Conservation (phyloP, 257 asterid genomes). For the Scutellaria galericulata region DNA sequence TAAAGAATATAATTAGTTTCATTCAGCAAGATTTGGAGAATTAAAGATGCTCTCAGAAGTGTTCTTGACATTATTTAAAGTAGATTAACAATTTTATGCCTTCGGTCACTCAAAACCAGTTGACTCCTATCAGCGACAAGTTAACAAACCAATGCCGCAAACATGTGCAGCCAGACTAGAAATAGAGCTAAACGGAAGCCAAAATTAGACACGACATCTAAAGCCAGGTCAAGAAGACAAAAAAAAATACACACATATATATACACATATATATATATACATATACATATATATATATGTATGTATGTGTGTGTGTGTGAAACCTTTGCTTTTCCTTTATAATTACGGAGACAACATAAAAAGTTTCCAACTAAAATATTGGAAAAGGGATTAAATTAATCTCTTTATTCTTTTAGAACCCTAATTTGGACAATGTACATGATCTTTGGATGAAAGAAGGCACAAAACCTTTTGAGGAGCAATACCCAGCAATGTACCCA, state of each 20-base stretch:
- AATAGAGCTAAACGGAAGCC: neutral
- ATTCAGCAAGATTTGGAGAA: conserved; percentile 2
- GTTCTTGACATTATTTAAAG: no score
- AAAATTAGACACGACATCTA: neutral
- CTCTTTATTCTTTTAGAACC: conserved; percentile 8
- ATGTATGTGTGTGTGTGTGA: neutral
- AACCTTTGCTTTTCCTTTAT: neutral
- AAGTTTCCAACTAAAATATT: conserved; percentile 1
- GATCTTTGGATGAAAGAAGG: conserved; percentile 26
- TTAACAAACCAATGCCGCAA: neutral
- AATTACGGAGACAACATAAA: neutral
- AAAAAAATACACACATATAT: neutral
- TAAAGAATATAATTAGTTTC: conserved; percentile 1
- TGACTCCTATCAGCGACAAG: no score
- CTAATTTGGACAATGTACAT: conserved; percentile 16
- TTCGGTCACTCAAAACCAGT: no score
- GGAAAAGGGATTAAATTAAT: neutral
- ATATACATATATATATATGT: no score
- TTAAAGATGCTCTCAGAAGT: neutral
- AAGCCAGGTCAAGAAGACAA: conserved; percentile 7
- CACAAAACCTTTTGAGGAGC: conserved; percentile 83
- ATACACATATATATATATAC: no score
- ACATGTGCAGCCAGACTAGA: conserved; percentile 11
- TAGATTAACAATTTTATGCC: no score
- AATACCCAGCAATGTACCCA: conserved; percentile 95